Conservation (phyloP, 306 rosid species). For the Cucumis melo region DNA sequence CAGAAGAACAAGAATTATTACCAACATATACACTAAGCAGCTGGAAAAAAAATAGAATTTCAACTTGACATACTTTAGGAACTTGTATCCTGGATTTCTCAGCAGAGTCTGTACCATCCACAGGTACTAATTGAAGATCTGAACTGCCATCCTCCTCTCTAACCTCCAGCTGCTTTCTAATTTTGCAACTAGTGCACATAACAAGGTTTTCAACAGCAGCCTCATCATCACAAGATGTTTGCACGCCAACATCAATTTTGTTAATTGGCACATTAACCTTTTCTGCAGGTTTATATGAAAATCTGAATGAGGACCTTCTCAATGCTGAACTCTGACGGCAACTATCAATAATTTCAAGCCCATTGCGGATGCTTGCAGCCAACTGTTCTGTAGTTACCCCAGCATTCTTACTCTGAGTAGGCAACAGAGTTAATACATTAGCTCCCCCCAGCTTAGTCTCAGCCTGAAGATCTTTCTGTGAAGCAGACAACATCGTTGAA, state of each 20-base stretch:
- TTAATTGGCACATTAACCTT: constrained; percentile 29
- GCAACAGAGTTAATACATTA: constrained; percentile 26
- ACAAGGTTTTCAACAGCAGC: constrained; percentile 27
- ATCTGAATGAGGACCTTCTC: constrained; percentile 59
- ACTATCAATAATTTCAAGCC: constrained; percentile 67
- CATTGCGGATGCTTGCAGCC: constrained; percentile 89
- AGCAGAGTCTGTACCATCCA: constrained; percentile 45
- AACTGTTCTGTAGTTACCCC: constrained; percentile 48
- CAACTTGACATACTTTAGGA: constrained; percentile 56
- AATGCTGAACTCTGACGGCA: constrained; percentile 55
- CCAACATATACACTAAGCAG: constrained; percentile 7
- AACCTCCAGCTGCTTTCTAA: constrained; percentile 35
- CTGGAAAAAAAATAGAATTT: constrained; percentile 6
- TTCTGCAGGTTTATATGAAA: constrained; percentile 55
- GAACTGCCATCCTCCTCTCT: constrained; percentile 36
- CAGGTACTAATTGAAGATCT: constrained; percentile 57
- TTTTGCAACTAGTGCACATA: constrained; percentile 59
- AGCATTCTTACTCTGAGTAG: constrained; percentile 35
- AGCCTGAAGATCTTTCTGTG: constrained; percentile 40
- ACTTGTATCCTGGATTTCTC: constrained; percentile 64
- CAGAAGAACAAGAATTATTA: not conserved
- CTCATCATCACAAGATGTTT: constrained; percentile 39
- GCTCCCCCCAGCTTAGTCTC: constrained; percentile 24
- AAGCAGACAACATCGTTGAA: constrained; percentile 58
- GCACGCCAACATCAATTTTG: constrained; percentile 68